Conservation (phyloP, 2,329 filamentous ascomycete species). For the Phyllosticta ampelicida region DNA sequence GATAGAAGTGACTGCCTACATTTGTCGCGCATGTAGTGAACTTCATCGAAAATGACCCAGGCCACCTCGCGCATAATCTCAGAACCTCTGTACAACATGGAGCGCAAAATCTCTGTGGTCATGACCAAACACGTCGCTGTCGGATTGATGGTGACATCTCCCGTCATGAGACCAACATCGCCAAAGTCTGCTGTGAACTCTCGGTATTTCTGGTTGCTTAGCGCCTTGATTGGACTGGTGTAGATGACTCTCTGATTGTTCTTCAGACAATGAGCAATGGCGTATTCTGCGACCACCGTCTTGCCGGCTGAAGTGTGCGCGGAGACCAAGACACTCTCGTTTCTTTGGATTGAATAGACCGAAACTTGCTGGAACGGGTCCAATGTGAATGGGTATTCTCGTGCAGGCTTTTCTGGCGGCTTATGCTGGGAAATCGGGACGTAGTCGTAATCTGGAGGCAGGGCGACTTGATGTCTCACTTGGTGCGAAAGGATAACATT, state of each 20-base stretch:
- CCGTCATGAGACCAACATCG: conserved; percentile 95
- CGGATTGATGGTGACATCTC: conserved; percentile 98
- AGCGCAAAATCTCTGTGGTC: conserved; percentile 98
- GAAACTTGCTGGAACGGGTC: conserved; percentile 96
- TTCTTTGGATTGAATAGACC: conserved; percentile 87
- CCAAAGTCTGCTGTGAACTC: conserved; percentile 94
- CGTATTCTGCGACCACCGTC: conserved; percentile 96
- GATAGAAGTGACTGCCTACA: conserved; percentile 21
- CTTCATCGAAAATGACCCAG: conserved; percentile 98
- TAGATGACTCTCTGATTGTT: conserved; percentile 98
- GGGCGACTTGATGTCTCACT: conserved; percentile 93
- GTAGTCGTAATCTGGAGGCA: conserved; percentile 90
- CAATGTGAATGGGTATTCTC: conserved; percentile 77
- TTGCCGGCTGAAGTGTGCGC: conserved; percentile 97
- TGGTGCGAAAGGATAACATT: conserved; percentile 86
- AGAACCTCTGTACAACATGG: conserved; percentile 94
- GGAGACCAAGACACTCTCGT: conserved; percentile 92
- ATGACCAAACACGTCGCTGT: conserved; percentile 97
- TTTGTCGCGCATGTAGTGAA: conserved; percentile 97
- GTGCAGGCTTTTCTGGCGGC: conserved; percentile 74
- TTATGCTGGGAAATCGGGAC: conserved; percentile 92
- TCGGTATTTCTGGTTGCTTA: conserved; percentile 97
- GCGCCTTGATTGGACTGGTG: conserved; percentile 95
- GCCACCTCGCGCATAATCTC: conserved; percentile 99
- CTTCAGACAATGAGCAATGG: conserved; percentile 92